Percentiles rank a stretch among this genome's conserved stretches.
Conservation (phyloP, 2,329 filamentous ascomycete species). For the Xylariaceae sp. region DNA sequence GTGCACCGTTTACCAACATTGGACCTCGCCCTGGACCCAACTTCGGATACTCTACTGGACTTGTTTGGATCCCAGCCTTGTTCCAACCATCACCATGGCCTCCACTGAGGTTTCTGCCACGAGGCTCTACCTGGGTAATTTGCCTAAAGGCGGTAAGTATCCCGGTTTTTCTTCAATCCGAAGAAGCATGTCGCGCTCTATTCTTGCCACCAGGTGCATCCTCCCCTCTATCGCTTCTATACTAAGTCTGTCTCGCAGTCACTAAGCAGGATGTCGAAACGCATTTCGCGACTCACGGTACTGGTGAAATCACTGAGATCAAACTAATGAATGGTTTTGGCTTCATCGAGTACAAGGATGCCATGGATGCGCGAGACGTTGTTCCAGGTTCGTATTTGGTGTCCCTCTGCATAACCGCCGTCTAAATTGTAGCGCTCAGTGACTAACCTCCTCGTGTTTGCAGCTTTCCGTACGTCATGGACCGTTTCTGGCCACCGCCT, state of each 20-base stretch:
- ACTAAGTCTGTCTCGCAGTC: slow-evolving; percentile 29
- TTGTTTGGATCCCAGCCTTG: slow-evolving; percentile 11
- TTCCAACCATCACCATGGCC: slow-evolving; percentile 24
- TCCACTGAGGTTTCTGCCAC: slow-evolving; percentile 74
- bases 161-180: slow-evolving; percentile 2
- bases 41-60: slow-evolving; percentile 2
- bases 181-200: neutral
- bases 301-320: slow-evolving; percentile 96
- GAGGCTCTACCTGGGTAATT: slow-evolving; percentile 94
- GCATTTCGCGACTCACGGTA: slow-evolving; percentile 93
- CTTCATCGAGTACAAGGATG: slow-evolving; percentile 99
- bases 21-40: slow-evolving; percentile 1
- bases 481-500: slow-evolving; percentile 34
- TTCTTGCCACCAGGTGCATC: slow-evolving; percentile 7
- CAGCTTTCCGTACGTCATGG: slow-evolving; percentile 59
- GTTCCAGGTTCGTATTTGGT: slow-evolving; percentile 73
- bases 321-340: slow-evolving; percentile 99
- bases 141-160: slow-evolving; percentile 85
- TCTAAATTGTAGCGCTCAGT: neutral
- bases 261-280: slow-evolving; percentile 96
- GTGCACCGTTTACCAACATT: slow-evolving; percentile 8
- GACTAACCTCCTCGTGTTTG: slow-evolving; percentile 29
- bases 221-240: slow-evolving; percentile 1
- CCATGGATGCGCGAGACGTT: slow-evolving; percentile 96
- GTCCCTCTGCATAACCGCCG: slow-evolving; percentile 11